phyloP scores from a whole-genome alignment of 768 basidiomycete genomes.

The Scleroderma citrinum region DNA sequence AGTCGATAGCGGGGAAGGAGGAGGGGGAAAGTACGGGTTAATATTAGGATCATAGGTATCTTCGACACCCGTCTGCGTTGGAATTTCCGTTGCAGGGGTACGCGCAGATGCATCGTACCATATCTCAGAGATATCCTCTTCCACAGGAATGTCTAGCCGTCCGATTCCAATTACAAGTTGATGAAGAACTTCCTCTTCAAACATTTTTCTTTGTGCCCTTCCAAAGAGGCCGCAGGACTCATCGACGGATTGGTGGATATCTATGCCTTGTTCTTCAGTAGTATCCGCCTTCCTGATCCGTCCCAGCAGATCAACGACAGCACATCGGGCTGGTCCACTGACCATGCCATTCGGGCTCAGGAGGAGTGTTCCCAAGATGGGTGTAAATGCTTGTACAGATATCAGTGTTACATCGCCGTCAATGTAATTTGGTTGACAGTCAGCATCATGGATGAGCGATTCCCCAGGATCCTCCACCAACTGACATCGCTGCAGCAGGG shows the following conservation, averaged over 20 bases:
- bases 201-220: conserved; percentile 48
- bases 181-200: conserved; percentile 77
- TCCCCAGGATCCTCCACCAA: conserved; percentile 43
- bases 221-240: conserved; percentile 44
- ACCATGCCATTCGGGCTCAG: conserved; percentile 74
- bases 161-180: conserved; percentile 91
- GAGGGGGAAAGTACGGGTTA: conserved; percentile 53
- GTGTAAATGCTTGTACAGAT: conserved; percentile 83
- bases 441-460: conserved; percentile 7
- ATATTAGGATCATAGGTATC: conserved; percentile 9
- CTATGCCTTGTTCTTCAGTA: conserved; percentile 28
- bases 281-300: conserved; percentile 62
- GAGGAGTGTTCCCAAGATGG: conserved; percentile 82
- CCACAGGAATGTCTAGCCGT: conserved; percentile 43
- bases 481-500: conserved; percentile 52
- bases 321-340: conserved; percentile 64
- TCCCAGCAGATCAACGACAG: conserved; percentile 72
- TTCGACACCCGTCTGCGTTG: conserved; percentile 6
- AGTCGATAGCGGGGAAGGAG: conserved; percentile 27
- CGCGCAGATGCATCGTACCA: conserved; percentile 28
- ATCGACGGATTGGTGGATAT: conserved; percentile 27
- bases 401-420: conserved; percentile 39
- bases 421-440: conserved; percentile 10
- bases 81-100: conserved; percentile 25
- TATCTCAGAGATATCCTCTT: conserved; percentile 33